Evolutionary conservation across 129 eudicot species (phyloP).

Genomic region (Helianthus tuberosus): DNA sequence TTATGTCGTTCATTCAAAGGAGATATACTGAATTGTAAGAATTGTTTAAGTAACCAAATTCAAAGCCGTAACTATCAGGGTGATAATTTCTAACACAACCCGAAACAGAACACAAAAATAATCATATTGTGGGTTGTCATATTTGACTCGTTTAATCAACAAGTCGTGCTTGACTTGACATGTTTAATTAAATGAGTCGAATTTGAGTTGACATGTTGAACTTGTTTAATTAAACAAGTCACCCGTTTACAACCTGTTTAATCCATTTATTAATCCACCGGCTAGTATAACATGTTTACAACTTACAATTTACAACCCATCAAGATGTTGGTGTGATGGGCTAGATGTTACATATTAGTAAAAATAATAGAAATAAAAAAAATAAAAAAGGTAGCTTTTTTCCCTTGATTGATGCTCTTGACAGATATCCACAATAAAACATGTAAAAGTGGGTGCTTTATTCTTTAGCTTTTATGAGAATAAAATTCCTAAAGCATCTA

Average conservation of each 20-base stretch:
- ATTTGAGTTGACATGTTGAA: neutral
- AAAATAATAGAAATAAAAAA: neutral
- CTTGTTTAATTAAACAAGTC: neutral
- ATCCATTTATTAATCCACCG: no score
- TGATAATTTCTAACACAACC: neutral
- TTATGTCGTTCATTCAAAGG: neutral
- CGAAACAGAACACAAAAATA: neutral
- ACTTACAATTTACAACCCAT: neutral
- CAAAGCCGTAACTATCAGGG: neutral
- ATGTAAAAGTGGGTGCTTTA: conserved; percentile 34
- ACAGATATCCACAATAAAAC: conserved; percentile 32
- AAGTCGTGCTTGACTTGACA: neutral
- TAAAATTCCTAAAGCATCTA: conserved; percentile 25
- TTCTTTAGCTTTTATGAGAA: conserved; percentile 34
- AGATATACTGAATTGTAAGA: neutral
- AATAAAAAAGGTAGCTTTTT: conserved; percentile 32
- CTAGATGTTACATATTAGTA: neutral
- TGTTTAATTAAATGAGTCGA: neutral
- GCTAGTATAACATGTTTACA: neutral
- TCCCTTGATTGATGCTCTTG: conserved; percentile 37
- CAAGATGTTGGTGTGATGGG: neutral
- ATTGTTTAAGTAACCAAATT: neutral
- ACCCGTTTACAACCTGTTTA: neutral
- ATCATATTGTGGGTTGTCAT: neutral
- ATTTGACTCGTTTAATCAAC: neutral